Conservation (phyloP, 2,329 filamentous ascomycete genomes). For the Aureobasidium mangrovei region DNA sequence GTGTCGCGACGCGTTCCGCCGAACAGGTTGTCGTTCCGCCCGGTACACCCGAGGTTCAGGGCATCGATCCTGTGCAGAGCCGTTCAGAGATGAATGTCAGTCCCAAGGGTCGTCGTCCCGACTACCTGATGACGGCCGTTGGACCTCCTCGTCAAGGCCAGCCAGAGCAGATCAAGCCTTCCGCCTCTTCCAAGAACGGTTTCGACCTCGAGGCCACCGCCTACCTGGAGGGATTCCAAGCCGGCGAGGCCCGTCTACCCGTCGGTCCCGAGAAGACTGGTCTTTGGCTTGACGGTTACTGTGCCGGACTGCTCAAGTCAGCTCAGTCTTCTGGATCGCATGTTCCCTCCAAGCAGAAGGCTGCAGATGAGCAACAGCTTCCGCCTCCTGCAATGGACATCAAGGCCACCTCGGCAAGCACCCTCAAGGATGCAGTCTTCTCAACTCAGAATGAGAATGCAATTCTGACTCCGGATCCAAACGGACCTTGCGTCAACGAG, state of each 20-base stretch:
- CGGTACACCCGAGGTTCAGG: neutral
- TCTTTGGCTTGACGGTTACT: conserved; percentile 28
- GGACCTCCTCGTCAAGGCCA: neutral
- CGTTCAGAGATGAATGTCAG: conserved; percentile 15
- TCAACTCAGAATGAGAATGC: conserved; percentile 28
- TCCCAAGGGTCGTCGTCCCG: conserved; percentile 13
- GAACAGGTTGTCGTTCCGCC: neutral
- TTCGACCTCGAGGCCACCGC: conserved; percentile 10
- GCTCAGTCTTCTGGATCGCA: neutral
- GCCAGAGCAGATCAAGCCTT: neutral
- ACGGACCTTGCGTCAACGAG: conserved; percentile 22
- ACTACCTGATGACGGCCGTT: neutral
- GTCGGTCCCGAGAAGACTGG: conserved; percentile 21
- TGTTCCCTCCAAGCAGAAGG: neutral
- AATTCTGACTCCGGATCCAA: conserved; percentile 23
- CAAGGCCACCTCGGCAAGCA: conserved; percentile 20
- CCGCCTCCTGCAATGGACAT: conserved; percentile 18
- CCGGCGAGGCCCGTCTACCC: conserved; percentile 24
- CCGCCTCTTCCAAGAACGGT: neutral
- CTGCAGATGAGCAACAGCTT: neutral
- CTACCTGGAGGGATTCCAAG: conserved; percentile 26
- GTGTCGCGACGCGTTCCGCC: conserved; percentile 1
- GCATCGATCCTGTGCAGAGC: conserved; percentile 12
- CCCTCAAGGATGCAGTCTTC: conserved; percentile 25
- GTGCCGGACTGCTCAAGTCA: conserved; percentile 26